Evolutionary conservation across 2,329 filamentous ascomycete genomes (phyloP).

Genomic region (Penicillium sp.): DNA sequence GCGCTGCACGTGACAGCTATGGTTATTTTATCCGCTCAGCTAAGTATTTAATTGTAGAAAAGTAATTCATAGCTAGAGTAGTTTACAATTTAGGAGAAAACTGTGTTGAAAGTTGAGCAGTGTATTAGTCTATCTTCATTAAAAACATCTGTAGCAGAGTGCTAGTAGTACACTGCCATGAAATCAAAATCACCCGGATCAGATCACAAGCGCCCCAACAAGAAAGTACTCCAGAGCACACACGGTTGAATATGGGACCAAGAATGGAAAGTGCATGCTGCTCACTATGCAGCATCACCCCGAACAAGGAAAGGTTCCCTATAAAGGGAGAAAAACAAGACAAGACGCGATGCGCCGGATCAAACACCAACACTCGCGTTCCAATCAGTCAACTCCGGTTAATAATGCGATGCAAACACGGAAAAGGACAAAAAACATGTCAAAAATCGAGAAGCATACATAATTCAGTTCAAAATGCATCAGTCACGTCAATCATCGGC

Average conservation of each 20-base stretch:
- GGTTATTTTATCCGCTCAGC: neutral
- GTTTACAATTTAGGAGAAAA: neutral
- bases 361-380: neutral
- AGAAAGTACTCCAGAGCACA: constrained; percentile 38
- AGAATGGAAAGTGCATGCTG: constrained; percentile 28
- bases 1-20: neutral
- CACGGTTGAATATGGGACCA: constrained; percentile 32
- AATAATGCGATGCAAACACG: constrained; percentile 32
- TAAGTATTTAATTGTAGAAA: neutral
- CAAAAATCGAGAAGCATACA: constrained; percentile 22
- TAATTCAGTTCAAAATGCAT: constrained; percentile 27
- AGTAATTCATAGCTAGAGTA: no score
- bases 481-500: constrained; percentile 40
- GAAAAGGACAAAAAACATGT: constrained; percentile 17
- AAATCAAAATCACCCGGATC: constrained; percentile 30
- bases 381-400: constrained; percentile 32
- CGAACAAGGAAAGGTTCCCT: constrained; percentile 7
- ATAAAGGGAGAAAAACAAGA: constrained; percentile 8
- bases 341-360: neutral
- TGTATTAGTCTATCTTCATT: constrained; percentile 37
- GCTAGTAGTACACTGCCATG: constrained; percentile 32
- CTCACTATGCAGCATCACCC: constrained; percentile 14
- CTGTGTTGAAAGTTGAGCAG: constrained; percentile 10
- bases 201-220: constrained; percentile 27
- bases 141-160: constrained; percentile 20